Evolutionary conservation across 78 protist species (phyloP), one percentile per base, ranked within the genome.

Genomic region (Isochrysis galbana): DNA sequence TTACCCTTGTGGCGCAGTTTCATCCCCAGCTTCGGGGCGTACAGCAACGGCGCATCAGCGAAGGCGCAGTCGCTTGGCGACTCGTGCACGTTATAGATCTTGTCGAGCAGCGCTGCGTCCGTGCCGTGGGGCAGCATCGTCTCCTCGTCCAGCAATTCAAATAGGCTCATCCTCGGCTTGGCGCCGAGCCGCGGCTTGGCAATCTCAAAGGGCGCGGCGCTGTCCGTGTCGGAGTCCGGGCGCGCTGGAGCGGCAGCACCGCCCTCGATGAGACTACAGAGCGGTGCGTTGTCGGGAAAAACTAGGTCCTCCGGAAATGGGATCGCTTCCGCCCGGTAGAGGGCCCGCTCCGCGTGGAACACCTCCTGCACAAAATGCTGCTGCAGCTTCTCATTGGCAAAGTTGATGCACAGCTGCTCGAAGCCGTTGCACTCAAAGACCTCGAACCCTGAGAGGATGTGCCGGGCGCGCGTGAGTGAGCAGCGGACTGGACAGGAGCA

Each of bases 381-480:
- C 96, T 98, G 99, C 70, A 98, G 91, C 84, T 95, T 96, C 94
- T 98, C 99, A 94, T 98, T 98, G 91, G 97, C 97, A 88, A 87
- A 97, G 96, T 98, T 98, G 95, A 97, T 97, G 96, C 98, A 97
- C 45, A 98, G 87, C 95, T 98, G 99, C 96, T 98, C 93, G 69
- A 98, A 98, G 5, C 93, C 90, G 93, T 98, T 98, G 89, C 72
- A 94, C 69, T 96, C 95, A 90, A 98, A 97, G 93, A 95, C 91
- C 90, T 98, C 99, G 80, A 98, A 98, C 10, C n/a, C n/a, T n/a
- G n/a, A n/a, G n/a, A n/a, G n/a, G n/a, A n/a, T n/a, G n/a, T n/a
- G n/a, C n/a, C n/a, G n/a, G n/a, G n/a, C n/a, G n/a, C n/a, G n/a
- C n/a, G n/a, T n/a, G n/a, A n/a, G n/a, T n/a, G n/a, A n/a, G n/a